Percentiles rank a stretch among this genome's conserved stretches.
phyloP scores from a whole-genome alignment of 1,284 basidiomycete species.

The Cutaneotrichosporon spelunceum region DNA sequence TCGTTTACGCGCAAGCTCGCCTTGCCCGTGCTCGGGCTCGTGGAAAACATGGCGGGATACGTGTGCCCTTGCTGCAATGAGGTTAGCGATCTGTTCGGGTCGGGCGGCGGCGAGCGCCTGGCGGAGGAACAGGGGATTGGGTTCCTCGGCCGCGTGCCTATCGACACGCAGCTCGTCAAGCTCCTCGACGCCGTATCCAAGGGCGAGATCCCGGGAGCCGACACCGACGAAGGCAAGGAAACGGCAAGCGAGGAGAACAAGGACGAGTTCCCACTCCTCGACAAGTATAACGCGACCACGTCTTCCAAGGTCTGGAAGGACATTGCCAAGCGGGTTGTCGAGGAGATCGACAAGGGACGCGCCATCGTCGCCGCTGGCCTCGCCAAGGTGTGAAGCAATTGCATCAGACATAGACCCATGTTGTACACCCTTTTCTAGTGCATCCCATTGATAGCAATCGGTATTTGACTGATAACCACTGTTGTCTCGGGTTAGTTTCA shows the following conservation, averaged over 20 bases:
- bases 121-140: conserved; percentile 67
- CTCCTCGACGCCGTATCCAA: conserved; percentile 70
- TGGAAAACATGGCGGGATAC: conserved; percentile 99
- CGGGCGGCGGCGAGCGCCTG: conserved; percentile 85
- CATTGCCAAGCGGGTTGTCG: conserved; percentile 43
- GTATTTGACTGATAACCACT: neutral
- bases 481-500: neutral
- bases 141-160: conserved; percentile 87
- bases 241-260: neutral
- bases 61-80: conserved; percentile 94
- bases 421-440: neutral
- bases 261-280: conserved; percentile 44
- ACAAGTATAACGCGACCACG: conserved; percentile 50
- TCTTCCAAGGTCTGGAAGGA: conserved; percentile 48
- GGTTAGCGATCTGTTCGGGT: conserved; percentile 91
- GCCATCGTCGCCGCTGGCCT: conserved; percentile 11
- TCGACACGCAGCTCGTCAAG: conserved; percentile 87
- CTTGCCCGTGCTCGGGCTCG: conserved; percentile 85
- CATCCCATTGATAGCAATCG: neutral
- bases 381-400: neutral
- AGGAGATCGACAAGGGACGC: conserved; percentile 25
- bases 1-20: conserved; percentile 86
- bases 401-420: neutral
- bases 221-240: conserved; percentile 3
- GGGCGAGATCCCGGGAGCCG: conserved; percentile 45